Base-by-base conservation (phyloP, 345 rosid species). In the Corymbia maculata region DNA sequence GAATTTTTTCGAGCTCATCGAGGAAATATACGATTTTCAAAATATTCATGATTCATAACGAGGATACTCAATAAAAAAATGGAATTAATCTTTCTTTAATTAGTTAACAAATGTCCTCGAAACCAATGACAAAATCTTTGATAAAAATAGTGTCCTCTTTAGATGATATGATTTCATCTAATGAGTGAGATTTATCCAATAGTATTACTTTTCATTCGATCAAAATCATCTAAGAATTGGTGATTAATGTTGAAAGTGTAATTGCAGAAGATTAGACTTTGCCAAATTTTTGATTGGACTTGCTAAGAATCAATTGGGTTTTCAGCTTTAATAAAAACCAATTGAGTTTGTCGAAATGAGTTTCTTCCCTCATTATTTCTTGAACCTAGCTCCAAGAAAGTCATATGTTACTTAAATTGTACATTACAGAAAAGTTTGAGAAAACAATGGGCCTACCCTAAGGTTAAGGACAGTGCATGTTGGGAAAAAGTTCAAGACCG, bases 241-340 rank as follows among this genome's bases (percentile, higher is more conserved):
- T 9, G n/a, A 8, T 13, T 13, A 28, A 0, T 64, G 9, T n/a
- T 17, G 9, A 4, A 64, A 6, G 75, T n/a, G 42, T 64, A 8
- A 59, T 64, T n/a, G 5, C 17, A 13, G 1, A 64, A 64, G 42
- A 64, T 64, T 14, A 19, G 9, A n/a, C 4, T n/a, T 64, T 36
- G 42, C 42, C 42, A 36, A 36, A 36, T 36, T 36, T 36, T 4
- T 4, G 3, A 36, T 36, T 14, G 42, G 9, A n/a, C 4, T n/a
- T 64, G 17, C 9, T 36, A n/a, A n/a, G 36, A 64, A n/a, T n/a
- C 2, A 0, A 8, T 6, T n/a, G 2, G 17, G 2, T n/a, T n/a
- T 64, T n/a, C 4, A 6, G 19, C 4, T 64, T 64, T 7, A 64
- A 13, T 64, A 2, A 17, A n/a, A n/a, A 64, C 2, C 19, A 14